Percentiles rank a stretch among this genome's conserved stretches.
These are phyloP conservation scores for Leptodontidium sp. DNA, from an alignment of 2,329 filamentous ascomycete genomes.

Conservation along the genomic window DNA sequence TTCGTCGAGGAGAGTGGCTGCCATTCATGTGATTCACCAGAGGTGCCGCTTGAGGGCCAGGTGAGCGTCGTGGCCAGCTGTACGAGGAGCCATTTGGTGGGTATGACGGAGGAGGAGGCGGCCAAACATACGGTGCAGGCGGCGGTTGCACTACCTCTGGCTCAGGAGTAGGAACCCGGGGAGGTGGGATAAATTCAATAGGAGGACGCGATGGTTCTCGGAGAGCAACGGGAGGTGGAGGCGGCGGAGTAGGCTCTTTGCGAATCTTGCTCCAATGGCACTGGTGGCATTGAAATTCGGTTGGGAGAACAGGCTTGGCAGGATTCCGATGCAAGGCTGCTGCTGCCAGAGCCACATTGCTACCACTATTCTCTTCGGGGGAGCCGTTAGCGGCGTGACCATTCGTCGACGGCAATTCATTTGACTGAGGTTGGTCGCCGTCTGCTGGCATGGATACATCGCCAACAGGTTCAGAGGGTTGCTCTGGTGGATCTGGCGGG, in stretches of 20 bases:
- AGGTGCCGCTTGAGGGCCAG: constrained; percentile 55
- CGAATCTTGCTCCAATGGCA: constrained; percentile 64
- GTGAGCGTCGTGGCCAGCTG: constrained; percentile 61
- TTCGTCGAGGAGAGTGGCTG: constrained; percentile 41
- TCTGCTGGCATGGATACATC: constrained; percentile 22
- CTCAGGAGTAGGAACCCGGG: constrained; percentile 46
- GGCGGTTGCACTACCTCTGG: constrained; percentile 37
- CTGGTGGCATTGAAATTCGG: constrained; percentile 78
- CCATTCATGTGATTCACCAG: constrained; percentile 60
- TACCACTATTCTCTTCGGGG: constrained; percentile 30
- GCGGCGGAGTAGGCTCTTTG: constrained; percentile 39
- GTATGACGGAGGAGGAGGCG: constrained; percentile 22
- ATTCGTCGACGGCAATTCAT: constrained; percentile 29
- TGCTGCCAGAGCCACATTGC: constrained; percentile 45
- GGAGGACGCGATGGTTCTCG: constrained; percentile 37
- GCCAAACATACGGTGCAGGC: constrained; percentile 30
- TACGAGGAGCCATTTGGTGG: constrained; percentile 53
- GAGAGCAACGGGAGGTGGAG: constrained; percentile 22
- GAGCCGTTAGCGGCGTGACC: constrained; percentile 22
- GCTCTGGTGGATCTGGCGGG: constrained; percentile 22
- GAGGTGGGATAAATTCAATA: constrained; percentile 31
- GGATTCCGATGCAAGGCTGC: constrained; percentile 46
- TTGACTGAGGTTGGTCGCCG: constrained; percentile 26
- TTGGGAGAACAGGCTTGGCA: constrained; percentile 39
- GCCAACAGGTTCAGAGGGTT: constrained; percentile 9